Evolutionary conservation across 108 stramenopile species (phyloP).

Genomic region (Seminavis robusta): DNA sequence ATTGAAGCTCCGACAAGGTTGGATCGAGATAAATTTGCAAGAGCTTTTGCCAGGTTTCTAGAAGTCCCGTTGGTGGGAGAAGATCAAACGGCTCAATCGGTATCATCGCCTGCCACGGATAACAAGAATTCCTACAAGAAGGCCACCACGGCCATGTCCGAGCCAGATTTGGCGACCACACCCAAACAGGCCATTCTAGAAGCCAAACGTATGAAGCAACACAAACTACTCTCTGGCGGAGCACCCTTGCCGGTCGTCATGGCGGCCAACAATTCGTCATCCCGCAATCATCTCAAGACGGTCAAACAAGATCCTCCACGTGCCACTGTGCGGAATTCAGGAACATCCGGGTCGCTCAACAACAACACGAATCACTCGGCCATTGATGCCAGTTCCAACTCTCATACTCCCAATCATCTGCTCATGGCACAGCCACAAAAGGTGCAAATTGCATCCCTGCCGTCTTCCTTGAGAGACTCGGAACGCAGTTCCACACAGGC

Average conservation of each 20-base stretch:
- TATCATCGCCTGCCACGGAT: not conserved
- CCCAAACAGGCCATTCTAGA: no score
- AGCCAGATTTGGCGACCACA: no score
- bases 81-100: not conserved
- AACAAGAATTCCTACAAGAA: not conserved
- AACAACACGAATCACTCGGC: no score
- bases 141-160: no score
- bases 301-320: no score
- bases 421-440: no score
- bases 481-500: constrained; percentile 3
- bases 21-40: constrained; percentile 87
- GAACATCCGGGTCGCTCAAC: no score
- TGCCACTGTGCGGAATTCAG: no score
- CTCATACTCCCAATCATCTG: no score
- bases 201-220: no score
- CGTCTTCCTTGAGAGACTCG: not conserved
- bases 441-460: not conserved
- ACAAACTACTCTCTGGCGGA: not conserved
- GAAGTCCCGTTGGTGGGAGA: constrained; percentile 56
- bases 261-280: not conserved
- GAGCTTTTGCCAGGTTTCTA: constrained; percentile 76
- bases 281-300: not conserved
- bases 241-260: not conserved
- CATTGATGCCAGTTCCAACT: no score
- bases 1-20: constrained; percentile 83